Evolutionary conservation across 2,329 filamentous ascomycete genomes (phyloP), one percentile per base, ranked within the genome.

Genomic region (Dactylellina leptospora): DNA sequence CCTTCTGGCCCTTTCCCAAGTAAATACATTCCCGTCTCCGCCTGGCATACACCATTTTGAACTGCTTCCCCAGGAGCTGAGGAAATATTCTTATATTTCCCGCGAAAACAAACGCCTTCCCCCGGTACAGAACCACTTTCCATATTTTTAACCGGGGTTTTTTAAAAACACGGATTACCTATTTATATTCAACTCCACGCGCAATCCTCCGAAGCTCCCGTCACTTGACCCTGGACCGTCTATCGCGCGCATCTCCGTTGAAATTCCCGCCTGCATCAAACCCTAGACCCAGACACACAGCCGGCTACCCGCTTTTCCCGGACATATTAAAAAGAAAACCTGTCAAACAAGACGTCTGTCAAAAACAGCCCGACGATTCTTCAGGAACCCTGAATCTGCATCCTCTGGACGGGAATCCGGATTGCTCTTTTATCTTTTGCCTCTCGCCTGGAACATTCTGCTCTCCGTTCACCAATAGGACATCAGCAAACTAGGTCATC

Each of bases 241-340:
- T 58, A 59, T 60, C 53, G 55, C 68, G 59, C 60, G 59, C 68
- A 64, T 72, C 55, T 53, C 18, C 38, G 20, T 40, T 4, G 11
- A 11, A 33, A 64, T 40, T 47, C 25, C 59, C 23, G 27, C 40
- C 54, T 63, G 66, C 58, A 71, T 54, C n/a, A 58, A 54, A 66
- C 54, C 51, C 61, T 58, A 56, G 53, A 50, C 50, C 28, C 48
- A 36, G 53, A 63, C 59, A 59, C 59, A 45, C 59, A 51, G 18
- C 59, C 68, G 68, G 68, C 59, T 72, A 72, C 68, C 59, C 59
- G 68, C 59, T 72, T 72, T 44, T 60, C 54, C 53, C 53, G 56
- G 53, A 53, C 59, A 54, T 40, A 36, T 62, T 53, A 18, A 48
- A 59, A 54, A 45, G 23, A 36, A 45, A 66, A 66, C 51, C 61